Evolutionary conservation across 179 eudicot genomes (phyloP), one percentile per base, ranked within the genome.

Genomic region (Actinidia chinensis): DNA sequence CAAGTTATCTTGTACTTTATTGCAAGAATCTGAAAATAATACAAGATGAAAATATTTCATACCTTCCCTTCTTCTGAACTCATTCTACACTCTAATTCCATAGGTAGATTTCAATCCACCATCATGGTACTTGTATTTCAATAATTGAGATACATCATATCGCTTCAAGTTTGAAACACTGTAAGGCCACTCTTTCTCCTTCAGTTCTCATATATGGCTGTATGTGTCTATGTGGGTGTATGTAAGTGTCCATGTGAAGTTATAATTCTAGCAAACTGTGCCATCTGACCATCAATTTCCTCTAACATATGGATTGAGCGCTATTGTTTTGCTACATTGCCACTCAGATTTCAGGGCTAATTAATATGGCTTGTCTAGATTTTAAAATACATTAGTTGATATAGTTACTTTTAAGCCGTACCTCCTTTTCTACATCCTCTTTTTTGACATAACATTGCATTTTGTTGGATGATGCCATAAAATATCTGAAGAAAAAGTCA

Each of bases 391-490:
- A 14, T 1, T 14, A 48, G 17, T 23, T 2, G 54, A 28, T 15
- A 48, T 40, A 23, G 55, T 15, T 44, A 8, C 59, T 72, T 52
- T 52, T 33, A 28, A 1, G 43, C 70, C 69, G 68, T 75, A 90
- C 94, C 92, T 89, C 90, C 64, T 87, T 86, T 46, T 85, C 87
- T 71, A 81, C 84, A 52, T 77, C 83, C 77, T 87, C 87, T 64
- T 87, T 85, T 47, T 89, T 90, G 23, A 72, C 76, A 14, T 72
- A 70, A 42, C 42, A 40, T 36, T 79, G 52, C 83, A 81, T 81
- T 50, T 65, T 82, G 55, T 71, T 75, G 14, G 82, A 68, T 28
- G 84, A 79, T 44, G 83, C 75, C 83, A 81, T 81, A 71, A 51
- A 68, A 23, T 54, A 36, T 54, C 73, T 67, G 51, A 72, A 23